A percentile compares a stretch with the other conserved stretches of the same genome.
Conservation (phyloP, 495 filamentous ascomycete species). For the Aspergillus carlsbadensis region DNA sequence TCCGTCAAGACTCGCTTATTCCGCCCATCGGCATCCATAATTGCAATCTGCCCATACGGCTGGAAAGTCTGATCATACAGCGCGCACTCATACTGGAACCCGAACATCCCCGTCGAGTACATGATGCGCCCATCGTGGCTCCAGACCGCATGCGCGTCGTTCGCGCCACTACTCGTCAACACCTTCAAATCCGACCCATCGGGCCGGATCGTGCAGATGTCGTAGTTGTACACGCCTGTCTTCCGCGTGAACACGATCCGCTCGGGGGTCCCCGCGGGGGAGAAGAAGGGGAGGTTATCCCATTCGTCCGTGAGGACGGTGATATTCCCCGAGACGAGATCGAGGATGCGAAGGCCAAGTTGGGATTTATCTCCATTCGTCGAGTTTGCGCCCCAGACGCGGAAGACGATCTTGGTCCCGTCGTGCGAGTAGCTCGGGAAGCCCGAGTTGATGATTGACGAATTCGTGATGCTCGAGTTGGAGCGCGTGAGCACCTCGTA, state of each 20-base stretch:
- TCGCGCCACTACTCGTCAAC: constrained; percentile 34
- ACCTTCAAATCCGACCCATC: constrained; percentile 34
- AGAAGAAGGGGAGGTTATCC: constrained; percentile 34
- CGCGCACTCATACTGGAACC: constrained; percentile 32
- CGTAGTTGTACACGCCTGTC: constrained; percentile 29
- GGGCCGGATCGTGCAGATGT: constrained; percentile 36
- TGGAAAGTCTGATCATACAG: constrained; percentile 37
- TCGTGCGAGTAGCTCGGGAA: constrained; percentile 32
- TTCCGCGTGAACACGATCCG: constrained; percentile 34
- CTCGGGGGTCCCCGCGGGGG: constrained; percentile 28
- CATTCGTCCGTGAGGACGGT: constrained; percentile 26
- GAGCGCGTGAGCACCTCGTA: constrained; percentile 25
- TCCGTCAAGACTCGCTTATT: constrained; percentile 33
- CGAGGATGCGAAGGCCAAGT: constrained; percentile 28
- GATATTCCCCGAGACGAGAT: constrained; percentile 27
- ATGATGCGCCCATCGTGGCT: constrained; percentile 34
- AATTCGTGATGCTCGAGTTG: constrained; percentile 8
- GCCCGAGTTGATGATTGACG: constrained; percentile 25
- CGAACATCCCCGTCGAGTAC: constrained; percentile 33
- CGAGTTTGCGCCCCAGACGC: constrained; percentile 27
- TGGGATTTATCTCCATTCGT: constrained; percentile 18
- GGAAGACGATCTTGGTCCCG: constrained; percentile 31
- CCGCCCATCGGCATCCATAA: constrained; percentile 32
- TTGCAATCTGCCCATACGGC: constrained; percentile 35
- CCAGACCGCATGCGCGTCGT: constrained; percentile 47